Percentiles rank a stretch among this genome's conserved stretches.
These are phyloP conservation scores for Arxiozyma telluris DNA, from an alignment of 1,139 yeast species.

Conservation along the genomic window DNA sequence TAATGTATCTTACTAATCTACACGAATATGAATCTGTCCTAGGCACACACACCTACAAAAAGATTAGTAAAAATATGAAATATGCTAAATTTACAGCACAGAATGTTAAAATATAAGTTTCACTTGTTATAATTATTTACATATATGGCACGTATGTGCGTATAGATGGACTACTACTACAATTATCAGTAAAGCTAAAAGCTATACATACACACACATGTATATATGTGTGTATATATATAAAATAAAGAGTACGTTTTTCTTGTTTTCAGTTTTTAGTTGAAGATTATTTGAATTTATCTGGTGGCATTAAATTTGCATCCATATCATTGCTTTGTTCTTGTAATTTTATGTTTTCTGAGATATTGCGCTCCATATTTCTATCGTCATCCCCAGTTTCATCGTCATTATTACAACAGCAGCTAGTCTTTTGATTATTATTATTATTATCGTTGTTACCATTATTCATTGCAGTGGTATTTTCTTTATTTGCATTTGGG, in stretches of 20 bases:
- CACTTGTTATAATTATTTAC: background rate
- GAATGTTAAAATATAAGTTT: background rate
- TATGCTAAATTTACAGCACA: background rate
- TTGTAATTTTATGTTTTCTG: slow-evolving; percentile 20
- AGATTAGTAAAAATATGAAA: background rate
- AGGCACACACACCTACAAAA: too few species aligned
- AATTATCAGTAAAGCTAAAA: too few species aligned
- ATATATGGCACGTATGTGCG: background rate
- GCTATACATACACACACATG: background rate
- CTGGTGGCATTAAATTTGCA: slow-evolving; percentile 25
- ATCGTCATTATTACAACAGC: slow-evolving; percentile 10
- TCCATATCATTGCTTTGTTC: slow-evolving; percentile 29
- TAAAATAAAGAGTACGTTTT: background rate
- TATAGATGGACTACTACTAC: background rate
- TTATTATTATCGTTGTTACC: background rate
- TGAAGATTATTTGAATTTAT: slow-evolving; percentile 13
- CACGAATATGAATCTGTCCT: background rate
- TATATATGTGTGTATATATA: background rate
- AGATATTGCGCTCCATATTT: slow-evolving; percentile 18
- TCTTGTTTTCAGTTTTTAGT: too few species aligned
- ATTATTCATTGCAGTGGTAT: background rate
- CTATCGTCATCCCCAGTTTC: slow-evolving; percentile 14
- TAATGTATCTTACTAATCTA: background rate
- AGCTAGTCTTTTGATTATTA: slow-evolving; percentile 7
- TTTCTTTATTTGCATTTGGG: background rate